Conservation (phyloP, 129 eudicot genomes). For the Daucus carota region DNA sequence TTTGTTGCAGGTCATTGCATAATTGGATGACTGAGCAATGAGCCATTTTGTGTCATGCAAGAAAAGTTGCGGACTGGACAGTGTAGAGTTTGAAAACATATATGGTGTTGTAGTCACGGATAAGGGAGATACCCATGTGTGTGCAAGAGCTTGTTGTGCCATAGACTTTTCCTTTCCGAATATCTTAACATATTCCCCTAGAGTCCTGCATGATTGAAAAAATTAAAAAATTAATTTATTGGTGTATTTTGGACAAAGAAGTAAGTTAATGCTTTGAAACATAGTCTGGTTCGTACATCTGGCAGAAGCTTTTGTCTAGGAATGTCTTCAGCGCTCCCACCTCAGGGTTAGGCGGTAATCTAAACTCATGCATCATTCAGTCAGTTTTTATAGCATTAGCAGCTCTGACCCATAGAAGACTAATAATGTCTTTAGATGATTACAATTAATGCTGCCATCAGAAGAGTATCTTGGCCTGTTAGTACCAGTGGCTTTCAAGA, state of each 20-base stretch:
- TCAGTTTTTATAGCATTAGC: conserved; percentile 75
- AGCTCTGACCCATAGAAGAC: conserved; percentile 88
- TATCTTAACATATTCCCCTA: too few relatives aligned
- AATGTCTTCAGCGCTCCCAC: conserved; percentile 37
- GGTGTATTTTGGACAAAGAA: background rate
- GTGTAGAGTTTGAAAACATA: conserved; percentile 19
- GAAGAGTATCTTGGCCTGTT: too few relatives aligned
- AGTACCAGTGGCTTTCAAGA: conserved; percentile 90
- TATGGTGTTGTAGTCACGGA: conserved; percentile 36
- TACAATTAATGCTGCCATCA: conserved; percentile 58
- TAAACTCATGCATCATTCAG: conserved; percentile 98
- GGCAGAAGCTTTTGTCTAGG: conserved; percentile 52
- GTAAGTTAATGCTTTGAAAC: background rate
- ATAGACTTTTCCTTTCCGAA: too few relatives aligned
- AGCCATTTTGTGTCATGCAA: conserved; percentile 29
- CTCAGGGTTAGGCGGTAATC: conserved; percentile 54
- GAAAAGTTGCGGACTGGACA: conserved; percentile 38
- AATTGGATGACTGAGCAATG: conserved; percentile 21
- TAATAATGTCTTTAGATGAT: conserved; percentile 45
- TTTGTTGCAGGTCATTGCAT: conserved; percentile 22
- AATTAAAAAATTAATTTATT: background rate
- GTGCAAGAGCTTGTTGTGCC: conserved; percentile 44
- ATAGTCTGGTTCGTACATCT: conserved; percentile 28
- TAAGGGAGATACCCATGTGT: conserved; percentile 49
- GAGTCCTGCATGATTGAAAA: conserved; percentile 14